Evolutionary conservation across 768 basidiomycete species (phyloP).

Genomic region (Leccinellum albellum): DNA sequence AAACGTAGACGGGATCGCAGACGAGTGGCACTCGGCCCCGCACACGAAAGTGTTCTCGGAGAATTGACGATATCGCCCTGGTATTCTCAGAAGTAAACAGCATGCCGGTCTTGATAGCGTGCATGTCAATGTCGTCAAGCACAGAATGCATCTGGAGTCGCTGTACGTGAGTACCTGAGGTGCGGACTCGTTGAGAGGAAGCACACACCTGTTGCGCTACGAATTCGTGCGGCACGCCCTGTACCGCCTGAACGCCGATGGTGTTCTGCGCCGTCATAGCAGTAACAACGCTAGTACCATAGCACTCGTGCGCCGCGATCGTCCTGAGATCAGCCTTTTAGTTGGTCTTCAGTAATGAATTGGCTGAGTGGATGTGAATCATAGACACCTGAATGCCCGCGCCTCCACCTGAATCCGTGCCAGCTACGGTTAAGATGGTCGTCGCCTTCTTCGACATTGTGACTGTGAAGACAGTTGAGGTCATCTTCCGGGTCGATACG

Average conservation of each 20-base stretch:
- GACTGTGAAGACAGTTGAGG: not conserved
- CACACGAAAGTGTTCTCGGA: slow-evolving; percentile 40
- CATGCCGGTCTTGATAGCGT: slow-evolving; percentile 90
- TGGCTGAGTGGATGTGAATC: not conserved
- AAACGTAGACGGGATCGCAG: slow-evolving; percentile 89
- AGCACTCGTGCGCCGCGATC: slow-evolving; percentile 73
- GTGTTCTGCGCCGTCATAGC: slow-evolving; percentile 92
- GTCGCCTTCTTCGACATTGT: slow-evolving; percentile 17
- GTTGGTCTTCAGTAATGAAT: not conserved
- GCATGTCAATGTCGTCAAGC: slow-evolving; percentile 64
- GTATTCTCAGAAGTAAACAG: slow-evolving; percentile 59
- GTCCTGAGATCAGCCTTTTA: slow-evolving; percentile 86
- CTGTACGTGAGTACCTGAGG: not conserved
- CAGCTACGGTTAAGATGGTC: slow-evolving; percentile 67
- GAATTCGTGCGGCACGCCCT: slow-evolving; percentile 64
- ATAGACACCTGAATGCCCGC: slow-evolving; percentile 79
- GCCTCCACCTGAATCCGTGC: slow-evolving; percentile 80
- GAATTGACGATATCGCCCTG: slow-evolving; percentile 45
- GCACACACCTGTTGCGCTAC: slow-evolving; percentile 65
- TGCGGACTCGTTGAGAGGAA: not conserved
- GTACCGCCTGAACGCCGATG: slow-evolving; percentile 71
- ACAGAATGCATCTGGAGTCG: slow-evolving; percentile 62
- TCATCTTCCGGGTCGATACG: too few relatives aligned
- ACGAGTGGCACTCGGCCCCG: slow-evolving; percentile 51
- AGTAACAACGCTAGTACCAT: slow-evolving; percentile 78